Evolutionary conservation across 768 basidiomycete species (phyloP).

Genomic region (Austroboletus festivus): DNA sequence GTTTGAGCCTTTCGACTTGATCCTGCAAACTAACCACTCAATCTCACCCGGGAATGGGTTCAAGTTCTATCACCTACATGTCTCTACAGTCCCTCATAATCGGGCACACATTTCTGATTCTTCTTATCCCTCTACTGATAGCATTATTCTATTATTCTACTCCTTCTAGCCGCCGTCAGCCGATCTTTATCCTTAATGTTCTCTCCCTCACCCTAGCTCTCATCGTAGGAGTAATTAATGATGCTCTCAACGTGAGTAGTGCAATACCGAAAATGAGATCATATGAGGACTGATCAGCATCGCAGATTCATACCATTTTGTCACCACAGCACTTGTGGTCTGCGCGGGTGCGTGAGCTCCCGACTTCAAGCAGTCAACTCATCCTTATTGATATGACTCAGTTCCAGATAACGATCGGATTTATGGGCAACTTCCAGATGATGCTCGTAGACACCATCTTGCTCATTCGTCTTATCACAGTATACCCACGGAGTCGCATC

Average conservation of each 20-base stretch:
- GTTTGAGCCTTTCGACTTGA: background rate
- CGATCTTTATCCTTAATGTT: constrained; percentile 27
- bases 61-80: constrained; percentile 2
- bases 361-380: no score
- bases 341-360: background rate
- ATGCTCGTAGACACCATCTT: constrained; percentile 23
- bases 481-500: constrained; percentile 15
- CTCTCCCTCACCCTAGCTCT: constrained; percentile 8
- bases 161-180: constrained; percentile 12
- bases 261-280: no score
- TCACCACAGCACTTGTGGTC: constrained; percentile 15
- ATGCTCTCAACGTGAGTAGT: constrained; percentile 7
- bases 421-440: constrained; percentile 18
- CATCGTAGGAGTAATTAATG: constrained; percentile 1
- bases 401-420: no score
- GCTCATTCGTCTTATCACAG: constrained; percentile 20
- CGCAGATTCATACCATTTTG: constrained; percentile 22
- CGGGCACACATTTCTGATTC: constrained; percentile 21
- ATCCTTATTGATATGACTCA: no score
- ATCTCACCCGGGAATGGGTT: background rate
- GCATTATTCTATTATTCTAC: constrained; percentile 27
- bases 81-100: constrained; percentile 20
- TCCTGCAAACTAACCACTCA: background rate
- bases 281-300: background rate
- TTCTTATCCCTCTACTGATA: constrained; percentile 20